phyloP scores from a whole-genome alignment of 2,329 filamentous ascomycete genomes.

The Helotiales sp. region DNA sequence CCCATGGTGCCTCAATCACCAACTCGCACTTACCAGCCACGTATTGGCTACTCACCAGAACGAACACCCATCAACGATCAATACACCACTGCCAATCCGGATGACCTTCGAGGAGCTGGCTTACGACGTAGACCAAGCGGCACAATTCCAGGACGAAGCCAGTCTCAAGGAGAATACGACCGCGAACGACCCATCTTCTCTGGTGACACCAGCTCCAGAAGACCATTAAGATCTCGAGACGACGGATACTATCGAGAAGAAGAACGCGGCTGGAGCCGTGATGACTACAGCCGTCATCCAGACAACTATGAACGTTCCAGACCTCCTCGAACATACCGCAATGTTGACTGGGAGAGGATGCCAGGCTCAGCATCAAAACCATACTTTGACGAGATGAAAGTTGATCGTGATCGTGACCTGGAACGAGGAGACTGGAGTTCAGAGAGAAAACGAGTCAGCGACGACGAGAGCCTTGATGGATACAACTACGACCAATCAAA shows the following conservation, averaged over 20 bases:
- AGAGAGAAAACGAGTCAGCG: slow-evolving; percentile 17
- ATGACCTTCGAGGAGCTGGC: slow-evolving; percentile 12
- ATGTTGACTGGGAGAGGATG: slow-evolving; percentile 21
- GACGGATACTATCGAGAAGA: slow-evolving; percentile 23
- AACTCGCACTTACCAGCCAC: slow-evolving; percentile 16
- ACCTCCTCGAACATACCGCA: slow-evolving; percentile 29
- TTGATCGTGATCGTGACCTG: slow-evolving; percentile 18
- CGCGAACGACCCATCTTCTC: slow-evolving; percentile 14
- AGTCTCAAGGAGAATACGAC: slow-evolving; percentile 24
- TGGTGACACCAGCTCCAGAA: slow-evolving; percentile 12
- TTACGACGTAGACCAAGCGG: slow-evolving; percentile 24
- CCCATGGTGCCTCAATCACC: slow-evolving; percentile 13
- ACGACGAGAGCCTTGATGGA: slow-evolving; percentile 28
- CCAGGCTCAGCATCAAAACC: slow-evolving; percentile 25
- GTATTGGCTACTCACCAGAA: slow-evolving; percentile 22
- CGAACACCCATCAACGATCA: slow-evolving; percentile 18
- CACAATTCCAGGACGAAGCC: slow-evolving; percentile 12
- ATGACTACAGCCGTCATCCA: slow-evolving; percentile 23
- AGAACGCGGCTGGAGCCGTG: slow-evolving; percentile 9
- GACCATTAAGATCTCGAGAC: slow-evolving; percentile 20
- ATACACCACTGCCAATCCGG: slow-evolving; percentile 8
- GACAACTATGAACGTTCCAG: slow-evolving; percentile 27
- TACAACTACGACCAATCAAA: slow-evolving; percentile 27
- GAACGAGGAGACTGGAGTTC: slow-evolving; percentile 19
- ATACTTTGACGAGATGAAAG: slow-evolving; percentile 26